A percentile compares a stretch with the other conserved stretches of the same genome.
These are phyloP conservation scores for Epichloe uncinata DNA, from an alignment of 2,329 filamentous ascomycete species.

Conservation along the genomic window DNA sequence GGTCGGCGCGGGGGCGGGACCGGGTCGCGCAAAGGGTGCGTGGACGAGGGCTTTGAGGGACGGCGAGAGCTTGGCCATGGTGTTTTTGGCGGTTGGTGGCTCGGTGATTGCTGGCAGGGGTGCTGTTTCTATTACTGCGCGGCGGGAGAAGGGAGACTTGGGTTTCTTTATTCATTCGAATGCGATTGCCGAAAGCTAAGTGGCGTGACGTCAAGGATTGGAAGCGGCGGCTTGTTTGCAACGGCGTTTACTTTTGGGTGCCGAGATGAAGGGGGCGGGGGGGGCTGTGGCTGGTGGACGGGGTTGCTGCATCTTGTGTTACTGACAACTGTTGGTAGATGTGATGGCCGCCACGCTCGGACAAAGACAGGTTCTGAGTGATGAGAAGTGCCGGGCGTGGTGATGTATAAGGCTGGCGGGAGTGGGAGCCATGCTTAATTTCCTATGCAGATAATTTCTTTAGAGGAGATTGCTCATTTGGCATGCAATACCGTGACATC, in stretches of 20 bases:
- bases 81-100: no score
- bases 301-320: constrained; percentile 7
- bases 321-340: no score
- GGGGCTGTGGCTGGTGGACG: background rate
- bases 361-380: no score
- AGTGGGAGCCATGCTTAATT: no score
- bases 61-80: constrained; percentile 61
- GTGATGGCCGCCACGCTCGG: no score
- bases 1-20: constrained; percentile 49
- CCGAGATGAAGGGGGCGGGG: background rate
- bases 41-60: constrained; percentile 63
- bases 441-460: no score
- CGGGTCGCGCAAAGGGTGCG: constrained; percentile 51
- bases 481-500: no score
- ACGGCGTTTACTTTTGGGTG: background rate
- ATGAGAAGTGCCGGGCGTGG: no score
- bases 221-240: background rate
- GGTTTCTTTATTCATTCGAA: background rate
- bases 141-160: background rate
- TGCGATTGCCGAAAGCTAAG: background rate
- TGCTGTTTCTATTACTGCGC: background rate
- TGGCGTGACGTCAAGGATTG: background rate
- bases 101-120: no score
- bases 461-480: no score
- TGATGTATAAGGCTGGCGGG: no score